These are phyloP conservation scores for Filobasidium wieringae DNA, from an alignment of 768 basidiomycete genomes.

Conservation along the genomic window DNA sequence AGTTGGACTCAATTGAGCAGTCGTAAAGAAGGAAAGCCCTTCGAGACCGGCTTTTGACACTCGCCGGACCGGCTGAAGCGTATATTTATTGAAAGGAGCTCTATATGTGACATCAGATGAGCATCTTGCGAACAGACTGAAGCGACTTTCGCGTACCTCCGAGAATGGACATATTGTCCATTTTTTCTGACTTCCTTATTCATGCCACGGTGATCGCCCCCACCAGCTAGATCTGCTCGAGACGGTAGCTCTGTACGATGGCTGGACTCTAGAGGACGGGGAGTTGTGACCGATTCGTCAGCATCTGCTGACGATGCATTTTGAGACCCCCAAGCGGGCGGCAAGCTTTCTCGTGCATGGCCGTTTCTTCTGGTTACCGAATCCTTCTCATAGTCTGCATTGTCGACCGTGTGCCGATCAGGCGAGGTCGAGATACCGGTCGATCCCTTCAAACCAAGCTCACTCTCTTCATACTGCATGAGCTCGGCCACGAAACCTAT, in stretches of 20 bases:
- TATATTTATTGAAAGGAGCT: slow-evolving; percentile 76
- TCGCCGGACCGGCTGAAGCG: slow-evolving; percentile 74
- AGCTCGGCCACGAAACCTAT: slow-evolving; percentile 95
- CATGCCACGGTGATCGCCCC: slow-evolving; percentile 51
- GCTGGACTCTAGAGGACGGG: background rate
- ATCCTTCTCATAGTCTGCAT: slow-evolving; percentile 21
- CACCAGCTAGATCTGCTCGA: background rate
- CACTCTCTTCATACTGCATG: slow-evolving; percentile 89
- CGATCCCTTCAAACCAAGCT: slow-evolving; percentile 57
- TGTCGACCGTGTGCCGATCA: slow-evolving; percentile 37
- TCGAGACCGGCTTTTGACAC: slow-evolving; percentile 91
- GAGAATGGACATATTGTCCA: slow-evolving; percentile 74
- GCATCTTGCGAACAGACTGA: background rate
- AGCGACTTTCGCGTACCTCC: slow-evolving; percentile 43
- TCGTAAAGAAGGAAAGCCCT: slow-evolving; percentile 13
- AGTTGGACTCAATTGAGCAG: background rate
- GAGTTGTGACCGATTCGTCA: background rate
- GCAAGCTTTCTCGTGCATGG: slow-evolving; percentile 64
- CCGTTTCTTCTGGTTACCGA: slow-evolving; percentile 28
- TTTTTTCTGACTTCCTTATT: slow-evolving; percentile 82
- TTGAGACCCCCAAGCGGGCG: slow-evolving; percentile 41
- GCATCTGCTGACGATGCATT: background rate
- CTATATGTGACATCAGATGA: slow-evolving; percentile 11
- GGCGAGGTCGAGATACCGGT: slow-evolving; percentile 26
- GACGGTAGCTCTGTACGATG: background rate